Evolutionary conservation across 2,329 filamentous ascomycete genomes (phyloP).

Genomic region (Clarireedia paspali): DNA sequence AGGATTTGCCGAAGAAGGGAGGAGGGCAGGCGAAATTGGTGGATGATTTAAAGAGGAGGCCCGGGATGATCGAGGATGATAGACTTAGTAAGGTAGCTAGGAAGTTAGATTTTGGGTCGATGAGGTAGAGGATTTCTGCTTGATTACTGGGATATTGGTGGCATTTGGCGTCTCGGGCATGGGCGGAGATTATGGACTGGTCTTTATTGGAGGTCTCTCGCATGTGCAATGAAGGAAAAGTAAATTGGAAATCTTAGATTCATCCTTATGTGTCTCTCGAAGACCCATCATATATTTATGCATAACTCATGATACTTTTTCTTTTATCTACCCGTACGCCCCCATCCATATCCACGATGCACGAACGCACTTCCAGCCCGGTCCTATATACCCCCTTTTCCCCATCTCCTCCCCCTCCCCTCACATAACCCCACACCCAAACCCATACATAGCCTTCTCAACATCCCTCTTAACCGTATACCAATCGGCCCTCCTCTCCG

Average conservation of each 20-base stretch:
- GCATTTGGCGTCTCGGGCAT: background rate
- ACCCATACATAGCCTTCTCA: constrained; percentile 93
- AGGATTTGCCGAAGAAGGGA: constrained; percentile 72
- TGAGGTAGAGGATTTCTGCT: constrained; percentile 15
- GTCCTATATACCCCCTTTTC: background rate
- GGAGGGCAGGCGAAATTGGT: constrained; percentile 69
- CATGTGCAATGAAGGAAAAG: background rate
- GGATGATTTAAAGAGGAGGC: constrained; percentile 55
- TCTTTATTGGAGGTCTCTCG: background rate
- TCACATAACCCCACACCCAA: constrained; percentile 61
- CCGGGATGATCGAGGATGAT: constrained; percentile 62
- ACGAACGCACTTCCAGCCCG: background rate
- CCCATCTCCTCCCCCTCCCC: background rate
- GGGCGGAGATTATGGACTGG: too few species aligned
- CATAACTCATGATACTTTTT: background rate
- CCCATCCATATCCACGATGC: background rate
- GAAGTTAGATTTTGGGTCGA: constrained; percentile 28
- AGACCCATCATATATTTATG: background rate
- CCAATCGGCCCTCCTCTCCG: constrained; percentile 90
- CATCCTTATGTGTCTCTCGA: background rate
- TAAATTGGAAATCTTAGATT: background rate
- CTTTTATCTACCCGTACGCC: background rate
- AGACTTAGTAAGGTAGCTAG: constrained; percentile 52
- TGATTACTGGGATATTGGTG: background rate
- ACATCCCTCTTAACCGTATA: constrained; percentile 82